A percentile compares a stretch with the other conserved stretches of the same genome.
Conservation (phyloP, 2,329 filamentous ascomycete species). For the Neonectria punicea region DNA sequence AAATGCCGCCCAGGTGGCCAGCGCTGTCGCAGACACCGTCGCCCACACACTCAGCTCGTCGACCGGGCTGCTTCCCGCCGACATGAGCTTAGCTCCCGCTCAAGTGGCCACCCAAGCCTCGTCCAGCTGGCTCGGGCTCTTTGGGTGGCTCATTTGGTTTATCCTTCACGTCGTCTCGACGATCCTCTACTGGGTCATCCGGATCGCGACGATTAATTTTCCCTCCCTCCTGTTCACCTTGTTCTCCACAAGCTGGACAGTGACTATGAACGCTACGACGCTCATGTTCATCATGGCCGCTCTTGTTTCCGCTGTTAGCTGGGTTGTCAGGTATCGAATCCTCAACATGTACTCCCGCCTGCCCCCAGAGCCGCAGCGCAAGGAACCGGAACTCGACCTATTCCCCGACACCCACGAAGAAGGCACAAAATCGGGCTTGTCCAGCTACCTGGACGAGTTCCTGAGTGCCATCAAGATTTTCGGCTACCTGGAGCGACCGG, state of each 20-base stretch:
- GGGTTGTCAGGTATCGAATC: conserved; percentile 94
- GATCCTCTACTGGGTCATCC: conserved; percentile 81
- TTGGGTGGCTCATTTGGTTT: conserved; percentile 65
- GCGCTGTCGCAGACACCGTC: conserved; percentile 48
- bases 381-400: conserved; percentile 93
- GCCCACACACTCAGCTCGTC: conserved; percentile 46
- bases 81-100: conserved; percentile 50
- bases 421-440: conserved; percentile 87
- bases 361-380: conserved; percentile 92
- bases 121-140: conserved; percentile 66
- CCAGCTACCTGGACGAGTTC: conserved; percentile 98
- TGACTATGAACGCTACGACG: conserved; percentile 99
- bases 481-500: conserved; percentile 93
- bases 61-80: conserved; percentile 46
- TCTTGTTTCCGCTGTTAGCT: conserved; percentile 86
- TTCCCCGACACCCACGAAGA: conserved; percentile 94
- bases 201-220: conserved; percentile 86
- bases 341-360: conserved; percentile 96
- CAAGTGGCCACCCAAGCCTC: conserved; percentile 52
- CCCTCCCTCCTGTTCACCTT: conserved; percentile 90
- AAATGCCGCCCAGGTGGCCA: conserved; percentile 49
- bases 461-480: conserved; percentile 99
- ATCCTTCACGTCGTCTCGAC: conserved; percentile 66
- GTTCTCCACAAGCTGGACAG: conserved; percentile 91
- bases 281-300: conserved; percentile 82